Evolutionary conservation across 148 eudicot species (phyloP), one percentile per base, ranked within the genome.

Genomic region (Silene conica): DNA sequence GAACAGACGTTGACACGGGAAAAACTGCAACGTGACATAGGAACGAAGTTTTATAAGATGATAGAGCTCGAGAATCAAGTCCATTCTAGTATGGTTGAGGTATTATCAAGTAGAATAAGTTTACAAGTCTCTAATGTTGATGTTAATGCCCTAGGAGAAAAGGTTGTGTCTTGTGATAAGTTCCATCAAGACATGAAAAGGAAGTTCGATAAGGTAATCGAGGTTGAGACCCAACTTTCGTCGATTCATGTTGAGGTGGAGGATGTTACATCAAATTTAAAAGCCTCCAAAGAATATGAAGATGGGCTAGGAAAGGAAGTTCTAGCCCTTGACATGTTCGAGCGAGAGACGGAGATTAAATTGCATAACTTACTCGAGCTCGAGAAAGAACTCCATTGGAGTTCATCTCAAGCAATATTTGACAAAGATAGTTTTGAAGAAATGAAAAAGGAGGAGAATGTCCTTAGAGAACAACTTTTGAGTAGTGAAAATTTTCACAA

Each of bases 41-140:
- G 65, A 14, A 25, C 3, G 1, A 70, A 76, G 34, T 46, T 76
- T 10, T 23, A 6, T 0, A 62, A n/a, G 54, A 22, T 76, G 48
- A 18, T 28, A 1, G 68, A 61, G 15, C 69, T 70, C 8, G 61
- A 76, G 19, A 65, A 76, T 26, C 73, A 31, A 76, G 38, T 76
- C n/a, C 45, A 41, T 60, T 69, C 26, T 26, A 9, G 34, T 20
- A 69, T 25, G 5, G 3, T 59, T 48, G 74, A 76, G 61, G 73
- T 23, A 16, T 70, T 69, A 50, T 19, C 16, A 46, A 69, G 18
- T 61, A 69, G 70, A 46, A 45, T 5, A 60, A 15, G 10, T 3
- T 46, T 76, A n/a, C 61, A 76, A 76, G 31, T 56, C 22, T 60
- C 34, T 1, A 70, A 38, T 69, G 46, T 69, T 23, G 62, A 48